These are phyloP conservation scores for Aspergillus tubingensis DNA, from an alignment of 2,329 filamentous ascomycete species.

Conservation along the genomic window DNA sequence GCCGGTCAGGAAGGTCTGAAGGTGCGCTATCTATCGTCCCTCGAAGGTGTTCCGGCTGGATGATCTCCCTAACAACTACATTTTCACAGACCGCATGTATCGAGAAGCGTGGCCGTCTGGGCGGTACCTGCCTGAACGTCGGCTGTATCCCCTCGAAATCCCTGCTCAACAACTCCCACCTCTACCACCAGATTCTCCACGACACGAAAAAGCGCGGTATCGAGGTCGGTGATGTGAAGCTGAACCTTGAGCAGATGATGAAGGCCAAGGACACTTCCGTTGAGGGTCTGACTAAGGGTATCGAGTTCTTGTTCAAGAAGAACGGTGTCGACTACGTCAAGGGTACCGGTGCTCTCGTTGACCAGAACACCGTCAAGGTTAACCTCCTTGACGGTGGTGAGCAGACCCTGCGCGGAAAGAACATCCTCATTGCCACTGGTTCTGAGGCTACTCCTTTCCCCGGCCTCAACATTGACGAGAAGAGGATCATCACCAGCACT, in stretches of 20 bases:
- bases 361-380: constrained; percentile 89
- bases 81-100: constrained; percentile 80
- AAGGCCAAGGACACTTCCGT: constrained; percentile 97
- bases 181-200: constrained; percentile 96
- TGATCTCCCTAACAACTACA: constrained; percentile 17
- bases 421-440: constrained; percentile 96
- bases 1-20: constrained; percentile 96
- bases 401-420: constrained; percentile 84
- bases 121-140: constrained; percentile 97
- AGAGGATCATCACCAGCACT: constrained; percentile 95
- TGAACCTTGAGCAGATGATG: constrained; percentile 95
- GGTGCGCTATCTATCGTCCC: constrained; percentile 56
- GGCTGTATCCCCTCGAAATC: constrained; percentile 99
- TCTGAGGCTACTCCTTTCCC: constrained; percentile 96
- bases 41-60: constrained; percentile 7
- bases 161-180: constrained; percentile 97
- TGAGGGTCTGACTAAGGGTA: constrained; percentile 85
- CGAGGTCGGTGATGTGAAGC: constrained; percentile 93
- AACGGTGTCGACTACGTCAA: constrained; percentile 98
- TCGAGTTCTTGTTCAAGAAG: constrained; percentile 99
- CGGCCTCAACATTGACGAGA: constrained; percentile 92
- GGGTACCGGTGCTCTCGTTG: constrained; percentile 82
- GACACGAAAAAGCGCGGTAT: constrained; percentile 97
- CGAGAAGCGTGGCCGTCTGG: constrained; percentile 93
- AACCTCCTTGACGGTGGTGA: constrained; percentile 89